Evolutionary conservation across 805 yeast species (phyloP), one percentile per base, ranked within the genome.

Genomic region (Barnettozyma vustinii): DNA sequence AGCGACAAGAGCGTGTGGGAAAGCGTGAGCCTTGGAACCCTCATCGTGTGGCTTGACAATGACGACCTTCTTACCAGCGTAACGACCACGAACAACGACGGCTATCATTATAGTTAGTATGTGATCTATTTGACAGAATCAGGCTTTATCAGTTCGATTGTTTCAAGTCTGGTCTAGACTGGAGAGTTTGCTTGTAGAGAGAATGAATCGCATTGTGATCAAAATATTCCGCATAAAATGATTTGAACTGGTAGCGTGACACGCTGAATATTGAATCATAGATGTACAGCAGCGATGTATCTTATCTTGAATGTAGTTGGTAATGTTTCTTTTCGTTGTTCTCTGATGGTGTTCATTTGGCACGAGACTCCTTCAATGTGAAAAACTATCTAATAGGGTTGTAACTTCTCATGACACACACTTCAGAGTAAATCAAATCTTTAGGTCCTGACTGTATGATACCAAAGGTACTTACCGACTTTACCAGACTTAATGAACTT

Each of bases 41-140:
- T 94, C 97, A 72, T 94, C 98, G 74, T 87, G 95, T 66, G 97
- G 94, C 79, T 88, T 90, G 73, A 94, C 91, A 72, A 94, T 90
- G 74, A 94, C 99, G 64, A 94, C 99, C 87, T 94, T 94, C 87
- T 91, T 92, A 83, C 99, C 99, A 75, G 99, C 99, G 88, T 83
- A 92, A 82, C 99, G 94, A 72, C 99, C 99, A 77, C 98, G 92
- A 77, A 91, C 96, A 75, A 94, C 91, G 80, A 94, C 91, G 81
- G 98, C 65, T 61, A 45, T 18, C 46, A 50, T 5, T 13, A 4
- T 19, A 27, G 55, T 56, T 57, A 51, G 53, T 46, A 47, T 16
- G 6, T 41, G 39, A 20, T n/a, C 33, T 12, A 13, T 15, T 15
- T 15, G 3, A 7, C 16, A 30, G 8, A 2, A 13, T 9, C 33